Evolutionary conservation across 148 eudicot species (phyloP).

Genomic region (Beta vulgaris): DNA sequence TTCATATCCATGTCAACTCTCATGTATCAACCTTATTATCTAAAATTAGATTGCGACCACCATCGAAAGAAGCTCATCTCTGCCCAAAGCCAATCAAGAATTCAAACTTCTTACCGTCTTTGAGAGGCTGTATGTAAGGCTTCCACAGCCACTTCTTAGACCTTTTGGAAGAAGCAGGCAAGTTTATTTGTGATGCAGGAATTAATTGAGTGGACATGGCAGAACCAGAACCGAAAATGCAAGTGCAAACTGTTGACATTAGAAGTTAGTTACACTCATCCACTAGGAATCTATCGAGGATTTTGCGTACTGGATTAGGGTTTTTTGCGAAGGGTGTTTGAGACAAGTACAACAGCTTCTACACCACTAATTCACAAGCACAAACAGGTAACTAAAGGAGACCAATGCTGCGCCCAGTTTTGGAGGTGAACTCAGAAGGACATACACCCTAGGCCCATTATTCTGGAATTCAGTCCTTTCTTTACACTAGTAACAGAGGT

Average conservation of each 20-base stretch:
- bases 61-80: background rate
- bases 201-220: background rate
- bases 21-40: background rate
- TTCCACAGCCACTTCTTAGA: background rate
- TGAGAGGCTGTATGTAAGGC: background rate
- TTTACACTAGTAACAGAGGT: too few relatives aligned
- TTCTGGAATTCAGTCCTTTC: too few relatives aligned
- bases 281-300: too few relatives aligned
- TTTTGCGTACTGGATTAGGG: too few relatives aligned
- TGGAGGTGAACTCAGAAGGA: too few relatives aligned
- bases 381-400: background rate
- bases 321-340: too few relatives aligned
- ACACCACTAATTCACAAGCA: background rate
- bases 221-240: too few relatives aligned
- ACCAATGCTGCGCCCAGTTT: too few relatives aligned
- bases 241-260: too few relatives aligned
- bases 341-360: background rate
- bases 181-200: background rate
- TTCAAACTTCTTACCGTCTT: background rate
- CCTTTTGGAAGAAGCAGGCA: background rate
- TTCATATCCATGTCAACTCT: background rate
- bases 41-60: background rate
- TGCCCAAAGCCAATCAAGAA: background rate
- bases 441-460: too few relatives aligned
- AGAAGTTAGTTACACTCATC: too few relatives aligned